These are phyloP conservation scores for Fusarium keratoplasticum DNA, from an alignment of 2,329 filamentous ascomycete genomes.

Conservation along the genomic window DNA sequence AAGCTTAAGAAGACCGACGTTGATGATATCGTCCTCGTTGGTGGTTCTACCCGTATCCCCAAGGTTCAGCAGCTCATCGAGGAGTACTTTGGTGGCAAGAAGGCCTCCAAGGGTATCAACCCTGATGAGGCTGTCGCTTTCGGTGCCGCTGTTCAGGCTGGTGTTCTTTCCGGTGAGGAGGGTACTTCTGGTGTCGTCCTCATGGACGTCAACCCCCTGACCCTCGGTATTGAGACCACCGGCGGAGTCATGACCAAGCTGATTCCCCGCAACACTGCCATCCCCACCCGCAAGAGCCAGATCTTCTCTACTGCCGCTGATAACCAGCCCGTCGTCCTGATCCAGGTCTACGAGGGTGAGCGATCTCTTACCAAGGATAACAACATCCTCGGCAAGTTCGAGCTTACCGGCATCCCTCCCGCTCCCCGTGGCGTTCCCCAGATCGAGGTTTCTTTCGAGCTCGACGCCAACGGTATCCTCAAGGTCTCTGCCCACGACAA, in stretches of 20 bases:
- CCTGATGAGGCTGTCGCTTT: constrained; percentile 99
- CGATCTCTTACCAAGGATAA: constrained; percentile 95
- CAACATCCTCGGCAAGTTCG: constrained; percentile 98
- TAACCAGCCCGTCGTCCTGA: constrained; percentile 95
- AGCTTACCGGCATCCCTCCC: constrained; percentile 94
- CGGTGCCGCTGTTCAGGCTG: constrained; percentile 96
- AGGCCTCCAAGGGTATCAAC: constrained; percentile 99
- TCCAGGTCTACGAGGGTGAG: constrained; percentile 96
- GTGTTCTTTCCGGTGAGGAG: constrained; percentile 90
- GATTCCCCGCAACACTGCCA: constrained; percentile 93
- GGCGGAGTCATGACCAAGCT: constrained; percentile 98
- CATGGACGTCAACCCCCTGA: constrained; percentile 97
- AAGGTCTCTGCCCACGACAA: constrained; percentile 97
- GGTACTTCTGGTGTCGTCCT: constrained; percentile 85
- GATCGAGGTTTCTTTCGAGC: constrained; percentile 97
- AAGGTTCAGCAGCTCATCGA: constrained; percentile 96
- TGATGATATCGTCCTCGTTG: constrained; percentile 96
- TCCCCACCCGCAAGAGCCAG: constrained; percentile 96
- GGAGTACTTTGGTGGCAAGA: constrained; percentile 96
- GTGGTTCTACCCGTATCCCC: constrained; percentile 98
- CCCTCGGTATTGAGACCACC: constrained; percentile 96
- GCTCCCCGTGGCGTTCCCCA: constrained; percentile 96
- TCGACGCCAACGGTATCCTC: constrained; percentile 98
- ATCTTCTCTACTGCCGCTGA: constrained; percentile 98
- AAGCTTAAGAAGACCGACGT: constrained; percentile 97